Evolutionary conservation across 495 filamentous ascomycete genomes (phyloP), one percentile per base, ranked within the genome.

Genomic region (Aspergillus campestris): DNA sequence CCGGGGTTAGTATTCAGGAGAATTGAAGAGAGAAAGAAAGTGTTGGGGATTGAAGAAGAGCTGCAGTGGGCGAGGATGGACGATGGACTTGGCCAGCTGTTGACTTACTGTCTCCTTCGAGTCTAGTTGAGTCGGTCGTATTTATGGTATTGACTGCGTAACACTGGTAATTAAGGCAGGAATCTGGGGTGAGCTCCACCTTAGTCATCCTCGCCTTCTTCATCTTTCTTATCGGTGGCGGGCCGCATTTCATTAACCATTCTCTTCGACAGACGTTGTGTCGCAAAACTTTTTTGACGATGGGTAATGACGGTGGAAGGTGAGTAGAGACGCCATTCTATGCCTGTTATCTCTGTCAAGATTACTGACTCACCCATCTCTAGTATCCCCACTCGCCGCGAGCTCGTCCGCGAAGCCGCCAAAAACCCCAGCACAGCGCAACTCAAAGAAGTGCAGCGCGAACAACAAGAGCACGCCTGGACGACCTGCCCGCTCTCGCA

Each of bases 231-330:
- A 28, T 9, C 15, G 18, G 59, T 54, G 53, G 61, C 57, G 53
- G 54, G 43, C 24, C 14, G 24, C 9, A 30, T 42, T 10, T 10
- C 28, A 6, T 40, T 4, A 30, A 10, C 13, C 39, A 42, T 29
- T 9, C 31, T 14, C 9, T 31, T n/a, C 38, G 10, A 29, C 2
- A 8, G 13, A 10, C 24, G 6, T 47, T 18, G 10, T 42, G 47
- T 49, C 41, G 40, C 47, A 34, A 38, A 14, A 47, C 29, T 32
- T 30, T 47, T 7, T 8, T 1, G 13, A 65, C 52, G n/a, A 96
- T 96, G 91, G 92, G 91, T 68, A 96, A 96, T 64, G 91, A 97
- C 59, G 91, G 92, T 54, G 91, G 86, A 46, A 83, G 78, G 78
- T 77, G 53, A 55, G 75, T 44, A 7, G 35, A 8, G 27, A 10